Conservation (phyloP, 768 basidiomycete genomes). For the Naganishia antarctica region DNA sequence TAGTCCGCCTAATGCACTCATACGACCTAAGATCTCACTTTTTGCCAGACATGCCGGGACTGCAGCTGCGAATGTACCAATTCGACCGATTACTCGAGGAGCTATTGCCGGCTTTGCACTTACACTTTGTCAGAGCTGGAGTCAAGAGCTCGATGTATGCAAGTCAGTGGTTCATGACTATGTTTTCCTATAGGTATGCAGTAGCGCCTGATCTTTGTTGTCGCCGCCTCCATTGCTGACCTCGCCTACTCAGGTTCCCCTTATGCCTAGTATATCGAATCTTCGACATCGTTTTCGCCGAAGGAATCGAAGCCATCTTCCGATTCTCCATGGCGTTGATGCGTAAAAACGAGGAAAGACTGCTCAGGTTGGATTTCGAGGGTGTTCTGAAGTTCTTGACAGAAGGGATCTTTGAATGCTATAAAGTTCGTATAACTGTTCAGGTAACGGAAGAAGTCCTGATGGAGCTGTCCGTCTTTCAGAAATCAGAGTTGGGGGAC, state of each 20-base stretch:
- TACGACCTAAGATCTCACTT: constrained; percentile 96
- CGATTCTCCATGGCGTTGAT: constrained; percentile 84
- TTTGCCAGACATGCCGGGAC: constrained; percentile 97
- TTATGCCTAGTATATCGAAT: constrained; percentile 91
- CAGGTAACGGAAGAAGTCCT: too few species aligned
- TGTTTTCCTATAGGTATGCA: constrained; percentile 85
- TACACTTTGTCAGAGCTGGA: constrained; percentile 89
- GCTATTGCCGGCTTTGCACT: constrained; percentile 79
- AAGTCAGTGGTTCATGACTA: constrained; percentile 95
- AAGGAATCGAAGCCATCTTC: constrained; percentile 94
- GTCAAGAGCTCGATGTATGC: constrained; percentile 98
- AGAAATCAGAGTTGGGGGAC: neutral
- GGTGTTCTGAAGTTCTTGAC: constrained; percentile 81
- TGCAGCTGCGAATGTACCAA: constrained; percentile 83
- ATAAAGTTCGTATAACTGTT: constrained; percentile 56
- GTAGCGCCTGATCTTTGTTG: neutral
- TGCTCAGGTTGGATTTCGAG: constrained; percentile 82
- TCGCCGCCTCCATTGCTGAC: neutral
- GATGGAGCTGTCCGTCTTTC: too few species aligned
- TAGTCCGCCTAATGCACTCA: constrained; percentile 90
- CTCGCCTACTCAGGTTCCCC: constrained; percentile 66
- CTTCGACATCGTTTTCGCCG: constrained; percentile 92
- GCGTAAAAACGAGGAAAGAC: constrained; percentile 74
- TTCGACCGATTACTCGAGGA: constrained; percentile 95
- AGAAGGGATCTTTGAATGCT: constrained; percentile 71